These are phyloP conservation scores for Pythium rishiriense DNA, from an alignment of 352 stramenopile genomes.

Conservation along the genomic window DNA sequence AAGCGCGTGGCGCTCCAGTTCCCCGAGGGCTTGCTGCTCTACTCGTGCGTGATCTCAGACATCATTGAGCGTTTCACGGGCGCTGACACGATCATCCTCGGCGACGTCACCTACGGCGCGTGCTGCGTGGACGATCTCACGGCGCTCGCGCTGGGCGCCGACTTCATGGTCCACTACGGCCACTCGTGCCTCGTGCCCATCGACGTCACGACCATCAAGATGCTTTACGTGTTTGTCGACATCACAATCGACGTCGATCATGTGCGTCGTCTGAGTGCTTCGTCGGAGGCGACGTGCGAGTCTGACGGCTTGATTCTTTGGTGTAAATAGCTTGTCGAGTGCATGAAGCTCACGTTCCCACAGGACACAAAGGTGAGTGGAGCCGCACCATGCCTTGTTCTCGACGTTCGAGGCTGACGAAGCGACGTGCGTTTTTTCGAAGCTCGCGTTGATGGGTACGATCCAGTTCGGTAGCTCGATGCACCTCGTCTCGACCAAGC, in stretches of 20 bases:
- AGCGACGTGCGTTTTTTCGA: neutral
- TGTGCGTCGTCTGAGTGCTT: slow-evolving; percentile 33
- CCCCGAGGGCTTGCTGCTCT: slow-evolving; percentile 98
- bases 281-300: neutral
- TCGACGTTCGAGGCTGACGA: neutral
- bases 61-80: slow-evolving; percentile 96
- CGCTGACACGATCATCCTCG: slow-evolving; percentile 93
- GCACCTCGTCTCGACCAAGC: slow-evolving; percentile 67
- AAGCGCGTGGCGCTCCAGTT: slow-evolving; percentile 98
- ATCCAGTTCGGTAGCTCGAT: slow-evolving; percentile 96
- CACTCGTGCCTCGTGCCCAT: slow-evolving; percentile 99
- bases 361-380: slow-evolving; percentile 61
- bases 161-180: slow-evolving; percentile 99
- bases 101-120: slow-evolving; percentile 99
- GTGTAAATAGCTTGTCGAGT: slow-evolving; percentile 94
- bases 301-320: neutral
- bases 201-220: slow-evolving; percentile 94
- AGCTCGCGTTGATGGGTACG: slow-evolving; percentile 93
- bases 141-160: slow-evolving; percentile 92
- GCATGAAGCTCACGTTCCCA: slow-evolving; percentile 91
- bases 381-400: neutral
- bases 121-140: slow-evolving; percentile 99
- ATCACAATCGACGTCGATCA: slow-evolving; percentile 98
- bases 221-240: slow-evolving; percentile 99
- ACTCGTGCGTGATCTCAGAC: slow-evolving; percentile 97